A percentile compares a stretch with the other conserved stretches of the same genome.
phyloP scores from a whole-genome alignment of 768 basidiomycete species.

The Rhodosporidiobolus odoratus region DNA sequence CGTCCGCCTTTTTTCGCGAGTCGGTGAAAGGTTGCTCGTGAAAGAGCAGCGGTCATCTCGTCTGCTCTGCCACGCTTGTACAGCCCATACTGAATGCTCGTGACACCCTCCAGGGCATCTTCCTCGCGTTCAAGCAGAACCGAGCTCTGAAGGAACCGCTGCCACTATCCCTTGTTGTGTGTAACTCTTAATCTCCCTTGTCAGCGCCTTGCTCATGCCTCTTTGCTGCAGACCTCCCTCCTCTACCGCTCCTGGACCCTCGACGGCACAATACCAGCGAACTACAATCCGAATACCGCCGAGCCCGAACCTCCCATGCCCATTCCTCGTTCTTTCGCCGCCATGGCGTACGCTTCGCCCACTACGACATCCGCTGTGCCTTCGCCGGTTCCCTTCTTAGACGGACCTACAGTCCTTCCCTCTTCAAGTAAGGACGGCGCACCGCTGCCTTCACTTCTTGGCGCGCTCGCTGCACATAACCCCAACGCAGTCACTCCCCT shows the following conservation, averaged over 20 bases:
- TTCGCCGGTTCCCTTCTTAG: not conserved
- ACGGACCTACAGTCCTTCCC: not conserved
- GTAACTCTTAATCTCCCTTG: not conserved
- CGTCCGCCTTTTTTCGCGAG: not conserved
- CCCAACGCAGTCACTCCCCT: conserved; percentile 24
- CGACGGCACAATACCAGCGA: conserved; percentile 31
- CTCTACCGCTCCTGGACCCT: conserved; percentile 25
- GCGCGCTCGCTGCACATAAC: not conserved
- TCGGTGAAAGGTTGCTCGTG: not conserved
- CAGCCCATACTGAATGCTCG: not conserved
- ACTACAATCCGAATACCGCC: conserved; percentile 21
- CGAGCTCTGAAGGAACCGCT: conserved; percentile 21
- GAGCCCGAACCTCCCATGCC: conserved; percentile 10
- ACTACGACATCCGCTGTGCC: not conserved
- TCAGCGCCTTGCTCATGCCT: not conserved
- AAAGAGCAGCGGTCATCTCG: not conserved
- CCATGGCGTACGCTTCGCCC: too few species aligned
- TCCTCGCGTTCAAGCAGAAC: conserved; percentile 34
- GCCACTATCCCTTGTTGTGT: conserved; percentile 21
- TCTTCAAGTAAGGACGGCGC: not conserved
- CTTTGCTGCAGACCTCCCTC: conserved; percentile 11
- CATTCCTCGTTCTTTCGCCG: not conserved
- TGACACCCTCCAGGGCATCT: conserved; percentile 14
- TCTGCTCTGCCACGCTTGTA: not conserved
- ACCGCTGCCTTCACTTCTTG: conserved; percentile 1